These are phyloP conservation scores for Musa troglodytarum DNA, from an alignment of 176 grass and related monocot species.

Conservation along the genomic window DNA sequence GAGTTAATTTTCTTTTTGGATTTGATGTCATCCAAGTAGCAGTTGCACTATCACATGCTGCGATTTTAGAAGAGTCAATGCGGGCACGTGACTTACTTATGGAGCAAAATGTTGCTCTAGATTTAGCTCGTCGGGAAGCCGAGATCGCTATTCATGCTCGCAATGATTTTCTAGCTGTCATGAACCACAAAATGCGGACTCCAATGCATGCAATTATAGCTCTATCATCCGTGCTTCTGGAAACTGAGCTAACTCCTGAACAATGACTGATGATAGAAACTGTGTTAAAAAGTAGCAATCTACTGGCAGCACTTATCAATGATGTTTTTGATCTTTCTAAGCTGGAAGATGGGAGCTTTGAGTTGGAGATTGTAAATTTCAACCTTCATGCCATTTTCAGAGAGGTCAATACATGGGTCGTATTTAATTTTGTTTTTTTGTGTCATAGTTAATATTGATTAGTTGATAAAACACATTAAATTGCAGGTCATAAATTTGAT, in stretches of 20 bases:
- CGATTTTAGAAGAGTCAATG: constrained; percentile 26
- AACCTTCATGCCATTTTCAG: no score
- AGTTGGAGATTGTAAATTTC: no score
- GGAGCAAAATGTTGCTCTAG: constrained; percentile 91
- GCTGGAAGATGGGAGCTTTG: no score
- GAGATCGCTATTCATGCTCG: constrained; percentile 94
- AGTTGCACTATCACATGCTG: no score
- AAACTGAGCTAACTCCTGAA: constrained; percentile 70
- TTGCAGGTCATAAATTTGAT: constrained; percentile 43
- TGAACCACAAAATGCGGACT: constrained; percentile 98
- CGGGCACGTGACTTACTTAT: constrained; percentile 81
- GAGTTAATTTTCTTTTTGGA: no score
- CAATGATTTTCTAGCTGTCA: constrained; percentile 92
- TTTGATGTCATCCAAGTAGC: no score
- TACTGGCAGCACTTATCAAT: no score
- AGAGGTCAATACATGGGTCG: no score
- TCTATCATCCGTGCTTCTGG: constrained; percentile 58
- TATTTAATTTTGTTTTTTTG: no score
- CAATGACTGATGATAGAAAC: constrained; percentile 89
- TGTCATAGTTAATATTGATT: no score
- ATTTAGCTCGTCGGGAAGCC: constrained; percentile 74
- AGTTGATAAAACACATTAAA: no score
- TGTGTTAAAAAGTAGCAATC: constrained; percentile 41
- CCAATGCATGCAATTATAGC: constrained; percentile 97
- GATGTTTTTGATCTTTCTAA: no score